These are phyloP conservation scores for Melanopsichium pennsylvanicum DNA, from an alignment of 1,284 basidiomycete species.

Conservation along the genomic window DNA sequence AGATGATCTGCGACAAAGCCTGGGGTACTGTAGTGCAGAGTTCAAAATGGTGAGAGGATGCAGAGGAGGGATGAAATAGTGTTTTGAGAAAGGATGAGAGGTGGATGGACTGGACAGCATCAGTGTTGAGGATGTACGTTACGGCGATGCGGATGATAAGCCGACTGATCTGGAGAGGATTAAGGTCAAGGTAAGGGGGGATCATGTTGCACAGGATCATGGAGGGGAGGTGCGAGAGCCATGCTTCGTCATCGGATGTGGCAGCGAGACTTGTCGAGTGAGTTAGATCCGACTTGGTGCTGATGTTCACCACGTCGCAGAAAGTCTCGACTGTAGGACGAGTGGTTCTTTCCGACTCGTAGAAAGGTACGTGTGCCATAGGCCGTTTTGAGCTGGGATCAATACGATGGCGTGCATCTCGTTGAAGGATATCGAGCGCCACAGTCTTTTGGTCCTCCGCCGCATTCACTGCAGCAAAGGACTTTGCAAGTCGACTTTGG, in stretches of 20 bases:
- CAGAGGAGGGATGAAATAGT: conserved; percentile 1
- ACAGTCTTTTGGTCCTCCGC: conserved; percentile 15
- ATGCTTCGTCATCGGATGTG: no score
- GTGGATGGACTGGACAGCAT: conserved; percentile 5
- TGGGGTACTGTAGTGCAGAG: conserved; percentile 3
- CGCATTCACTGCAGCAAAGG: conserved; percentile 10
- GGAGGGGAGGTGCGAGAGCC: no score
- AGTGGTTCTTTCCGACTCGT: conserved; percentile 11
- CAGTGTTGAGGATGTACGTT: conserved; percentile 13
- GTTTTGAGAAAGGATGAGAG: conserved; percentile 9
- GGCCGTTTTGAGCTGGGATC: not conserved
- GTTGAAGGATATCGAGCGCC: conserved; percentile 25
- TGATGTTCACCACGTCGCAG: no score
- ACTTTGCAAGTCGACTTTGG: conserved; percentile 7
- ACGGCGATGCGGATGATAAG: conserved; percentile 30
- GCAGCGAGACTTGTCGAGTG: no score
- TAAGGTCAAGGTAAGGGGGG: conserved; percentile 15
- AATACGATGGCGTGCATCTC: conserved; percentile 1
- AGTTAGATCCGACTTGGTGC: no score
- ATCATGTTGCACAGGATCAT: conserved; percentile 19
- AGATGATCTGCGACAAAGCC: conserved; percentile 10
- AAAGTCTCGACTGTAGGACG: not conserved
- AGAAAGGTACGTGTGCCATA: conserved; percentile 12
- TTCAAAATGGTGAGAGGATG: not conserved
- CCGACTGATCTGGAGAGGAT: conserved; percentile 7